These are phyloP conservation scores for Agrostemma githago DNA, from an alignment of 148 eudicot genomes.

Conservation along the genomic window DNA sequence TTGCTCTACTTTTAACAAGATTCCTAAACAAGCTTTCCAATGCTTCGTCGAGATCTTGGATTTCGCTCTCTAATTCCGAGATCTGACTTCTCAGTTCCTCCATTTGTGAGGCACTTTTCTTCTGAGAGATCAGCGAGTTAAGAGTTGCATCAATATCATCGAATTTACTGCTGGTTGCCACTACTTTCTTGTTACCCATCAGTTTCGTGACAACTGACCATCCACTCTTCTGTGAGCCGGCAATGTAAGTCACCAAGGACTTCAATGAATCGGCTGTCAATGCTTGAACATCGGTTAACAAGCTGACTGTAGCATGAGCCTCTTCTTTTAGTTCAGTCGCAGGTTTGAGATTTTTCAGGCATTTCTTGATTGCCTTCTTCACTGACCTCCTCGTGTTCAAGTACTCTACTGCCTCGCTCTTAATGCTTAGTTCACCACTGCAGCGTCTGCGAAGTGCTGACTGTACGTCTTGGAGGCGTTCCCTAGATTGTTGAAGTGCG, in stretches of 20 bases:
- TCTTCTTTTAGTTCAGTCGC: neutral
- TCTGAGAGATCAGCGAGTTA: neutral
- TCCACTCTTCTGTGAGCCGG: constrained; percentile 10
- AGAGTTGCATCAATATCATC: too few relatives aligned
- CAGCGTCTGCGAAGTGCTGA: constrained; percentile 35
- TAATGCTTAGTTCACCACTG: constrained; percentile 20
- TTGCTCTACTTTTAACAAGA: too few relatives aligned
- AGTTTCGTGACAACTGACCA: too few relatives aligned
- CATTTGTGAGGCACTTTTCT: neutral
- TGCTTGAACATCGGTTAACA: constrained; percentile 11
- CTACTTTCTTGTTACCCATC: neutral
- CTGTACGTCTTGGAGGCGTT: constrained; percentile 30
- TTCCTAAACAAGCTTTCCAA: too few relatives aligned
- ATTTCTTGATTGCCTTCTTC: constrained; percentile 4
- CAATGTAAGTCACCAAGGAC: constrained; percentile 10
- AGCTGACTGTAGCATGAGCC: neutral
- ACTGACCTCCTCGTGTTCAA: constrained; percentile 24
- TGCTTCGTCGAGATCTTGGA: constrained; percentile 29
- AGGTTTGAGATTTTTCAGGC: neutral
- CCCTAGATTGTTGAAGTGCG: constrained; percentile 25
- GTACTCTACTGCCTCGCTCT: constrained; percentile 19
- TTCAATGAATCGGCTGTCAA: neutral
- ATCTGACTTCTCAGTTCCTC: too few relatives aligned
- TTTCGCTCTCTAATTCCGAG: constrained; percentile 7
- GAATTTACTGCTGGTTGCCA: constrained; percentile 11